Evolutionary conservation across 2,329 filamentous ascomycete species (phyloP), one percentile per base, ranked within the genome.

Genomic region (Chaetomiaceae sp.): DNA sequence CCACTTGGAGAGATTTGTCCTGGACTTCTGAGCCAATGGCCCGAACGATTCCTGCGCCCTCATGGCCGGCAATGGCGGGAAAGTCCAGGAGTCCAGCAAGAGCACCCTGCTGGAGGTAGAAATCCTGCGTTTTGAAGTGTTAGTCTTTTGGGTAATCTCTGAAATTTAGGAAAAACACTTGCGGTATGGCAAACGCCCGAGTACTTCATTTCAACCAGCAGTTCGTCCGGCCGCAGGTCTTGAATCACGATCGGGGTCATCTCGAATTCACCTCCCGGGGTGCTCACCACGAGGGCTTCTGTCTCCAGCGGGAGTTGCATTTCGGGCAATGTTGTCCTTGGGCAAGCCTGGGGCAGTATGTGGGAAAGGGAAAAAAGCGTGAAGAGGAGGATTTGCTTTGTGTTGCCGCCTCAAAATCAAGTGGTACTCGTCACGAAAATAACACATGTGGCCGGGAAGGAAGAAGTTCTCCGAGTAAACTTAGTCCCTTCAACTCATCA

Each of bases 141-240:
- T n/a, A n/a, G n/a, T n/a, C n/a, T n/a, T n/a, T n/a, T 8, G 23
- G 13, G 14, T n/a, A 14, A 32, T 3, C 13, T 9, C 16, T 14
- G 27, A 9, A 21, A 2, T 16, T 6, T 16, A 16, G 14, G 33
- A 16, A 14, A 4, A 18, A 8, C 29, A 62, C 41, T 18, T 45
- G 33, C 62, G 0, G 65, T 67, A 48, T 67, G 64, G 54, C 65
- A 67, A 14, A 67, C 48, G n/a, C 65, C 65, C 1, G 64, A 63
- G 57, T 65, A 67, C 53, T 62, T 63, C 54, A 68, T 62, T 51
- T 68, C 59, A 0, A 61, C 56, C 2, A 62, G 51, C 0, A 62
- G 36, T 33, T 62, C 60, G 32, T 58, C 50, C 2, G 53, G 52
- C 6, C 50, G 20, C 14, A 58, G 40, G 16, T 58, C 49, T 9